Evolutionary conservation across 768 basidiomycete species (phyloP), one percentile per base, ranked within the genome.

Genomic region (Lanmaoa rubissima): DNA sequence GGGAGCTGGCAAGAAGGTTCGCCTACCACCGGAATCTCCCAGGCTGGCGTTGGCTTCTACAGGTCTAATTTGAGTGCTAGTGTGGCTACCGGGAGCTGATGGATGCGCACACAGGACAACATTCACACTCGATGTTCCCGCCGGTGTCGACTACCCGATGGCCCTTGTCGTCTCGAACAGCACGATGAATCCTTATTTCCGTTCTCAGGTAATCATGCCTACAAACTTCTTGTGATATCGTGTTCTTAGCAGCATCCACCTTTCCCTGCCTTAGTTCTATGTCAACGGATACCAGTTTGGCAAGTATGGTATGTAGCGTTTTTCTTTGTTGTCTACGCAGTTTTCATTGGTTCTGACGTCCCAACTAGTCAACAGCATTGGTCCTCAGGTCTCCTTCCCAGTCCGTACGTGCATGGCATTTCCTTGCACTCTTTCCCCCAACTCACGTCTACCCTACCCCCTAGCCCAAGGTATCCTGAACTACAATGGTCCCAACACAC

Each of bases 401-500:
- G 64, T 67, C 40, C 67, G 67, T 69, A 60, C 46, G 66, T 64
- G 31, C 21, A 19, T 32, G 4, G 4, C 6, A 26, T 16, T 43
- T 13, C 48, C 35, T 41, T 34, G 38, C 10, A 1, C 6, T 8
- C 26, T 32, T 40, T 17, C 17, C 5, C 11, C 21, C 40, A 13
- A 35, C 53, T 66, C 16, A 61, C 21, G 72, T 39, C 9, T n/a
- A 7, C 17, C 35, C 12, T 34, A 19, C 3, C 16, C 13, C 51
- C 21, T 24, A 79, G 79, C 80, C 5, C 76, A 81, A 71, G 81
- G 80, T 26, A 79, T 82, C 53, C 54, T 82, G 42, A 75, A 81
- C 47, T 80, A 81, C 54, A 72, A 75, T 19, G 79, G 80, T 19
- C 55, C 34, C 13, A 81, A 82, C 57, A 80, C 79, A 4, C 68